Percentiles rank a stretch among this genome's conserved stretches.
These are phyloP conservation scores for Eucalyptus sp. DNA, from an alignment of 345 rosid genomes.

Conservation along the genomic window DNA sequence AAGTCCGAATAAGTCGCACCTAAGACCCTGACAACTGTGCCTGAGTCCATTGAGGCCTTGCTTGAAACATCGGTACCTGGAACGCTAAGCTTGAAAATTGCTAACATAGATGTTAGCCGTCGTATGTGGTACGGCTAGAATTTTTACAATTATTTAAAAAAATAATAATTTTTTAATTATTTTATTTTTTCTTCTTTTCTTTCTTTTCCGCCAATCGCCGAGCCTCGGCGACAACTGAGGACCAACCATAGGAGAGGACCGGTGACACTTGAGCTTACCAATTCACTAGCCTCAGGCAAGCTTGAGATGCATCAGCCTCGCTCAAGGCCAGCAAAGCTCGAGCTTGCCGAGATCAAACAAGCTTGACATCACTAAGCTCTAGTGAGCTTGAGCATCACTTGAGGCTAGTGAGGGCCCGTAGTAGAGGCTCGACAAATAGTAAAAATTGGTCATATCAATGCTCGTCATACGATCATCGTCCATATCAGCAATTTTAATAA, in stretches of 20 bases:
- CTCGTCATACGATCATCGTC: rapidly evolving
- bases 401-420: too few relatives aligned
- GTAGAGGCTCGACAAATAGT: too few relatives aligned
- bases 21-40: rapidly evolving
- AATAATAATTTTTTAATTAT: rapidly evolving
- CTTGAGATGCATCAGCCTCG: not conserved
- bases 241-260: not conserved
- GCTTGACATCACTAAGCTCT: not conserved
- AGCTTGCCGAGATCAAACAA: too few relatives aligned
- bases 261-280: rapidly evolving
- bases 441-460: too few relatives aligned
- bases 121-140: not conserved
- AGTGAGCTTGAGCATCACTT: too few relatives aligned
- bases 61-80: rapidly evolving
- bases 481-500: too few relatives aligned
- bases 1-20: not conserved
- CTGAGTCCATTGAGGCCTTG: not conserved
- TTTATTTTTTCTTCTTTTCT: rapidly evolving
- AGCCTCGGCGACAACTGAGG: not conserved
- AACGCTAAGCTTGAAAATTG: not conserved
- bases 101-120: not conserved
- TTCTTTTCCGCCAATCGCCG: rapidly evolving
- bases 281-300: not conserved
- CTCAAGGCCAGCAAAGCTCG: not conserved
- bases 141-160: too few relatives aligned